These are phyloP conservation scores for Zygosaccharomyces lentus DNA, from an alignment of 805 yeast species.

Conservation along the genomic window DNA sequence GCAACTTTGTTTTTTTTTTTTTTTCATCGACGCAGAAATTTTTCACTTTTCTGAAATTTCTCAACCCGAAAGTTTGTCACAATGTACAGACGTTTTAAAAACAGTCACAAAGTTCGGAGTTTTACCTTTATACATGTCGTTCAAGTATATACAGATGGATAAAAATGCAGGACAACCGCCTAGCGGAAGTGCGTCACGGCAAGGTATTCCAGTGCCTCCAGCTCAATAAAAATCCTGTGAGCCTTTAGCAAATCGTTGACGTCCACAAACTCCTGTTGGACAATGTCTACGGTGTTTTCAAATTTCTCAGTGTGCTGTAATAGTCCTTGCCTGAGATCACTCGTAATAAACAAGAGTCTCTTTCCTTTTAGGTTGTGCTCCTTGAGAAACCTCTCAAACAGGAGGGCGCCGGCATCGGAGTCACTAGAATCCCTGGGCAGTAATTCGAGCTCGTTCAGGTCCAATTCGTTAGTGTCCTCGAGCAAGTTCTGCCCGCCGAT, in stretches of 20 bases:
- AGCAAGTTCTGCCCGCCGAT: constrained; percentile 49
- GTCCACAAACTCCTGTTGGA: constrained; percentile 72
- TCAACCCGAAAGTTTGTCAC: background rate
- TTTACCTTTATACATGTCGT: background rate
- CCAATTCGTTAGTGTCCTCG: constrained; percentile 17
- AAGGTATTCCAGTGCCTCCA: constrained; percentile 63
- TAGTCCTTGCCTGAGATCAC: constrained; percentile 56
- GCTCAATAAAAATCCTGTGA: constrained; percentile 67
- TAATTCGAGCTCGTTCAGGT: constrained; percentile 25
- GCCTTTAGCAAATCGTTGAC: constrained; percentile 83
- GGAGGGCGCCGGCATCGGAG: constrained; percentile 38
- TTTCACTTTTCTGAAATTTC: background rate
- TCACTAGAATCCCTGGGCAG: constrained; percentile 39
- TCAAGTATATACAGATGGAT: constrained; percentile 6
- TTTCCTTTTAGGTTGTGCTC: constrained; percentile 45
- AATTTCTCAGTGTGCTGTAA: constrained; percentile 51
- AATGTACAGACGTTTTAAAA: constrained; percentile 5
- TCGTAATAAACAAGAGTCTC: constrained; percentile 64
- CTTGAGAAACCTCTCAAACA: constrained; percentile 45
- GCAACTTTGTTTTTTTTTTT: background rate
- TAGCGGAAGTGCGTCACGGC: constrained; percentile 30
- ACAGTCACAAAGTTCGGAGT: constrained; percentile 5
- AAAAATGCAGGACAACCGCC: background rate
- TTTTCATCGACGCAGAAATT: background rate
- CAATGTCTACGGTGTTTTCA: constrained; percentile 55